A percentile compares a stretch with the other conserved stretches of the same genome.
phyloP scores from a whole-genome alignment of 2,329 filamentous ascomycete species.

The Tolypocladium cylindrosporum region DNA sequence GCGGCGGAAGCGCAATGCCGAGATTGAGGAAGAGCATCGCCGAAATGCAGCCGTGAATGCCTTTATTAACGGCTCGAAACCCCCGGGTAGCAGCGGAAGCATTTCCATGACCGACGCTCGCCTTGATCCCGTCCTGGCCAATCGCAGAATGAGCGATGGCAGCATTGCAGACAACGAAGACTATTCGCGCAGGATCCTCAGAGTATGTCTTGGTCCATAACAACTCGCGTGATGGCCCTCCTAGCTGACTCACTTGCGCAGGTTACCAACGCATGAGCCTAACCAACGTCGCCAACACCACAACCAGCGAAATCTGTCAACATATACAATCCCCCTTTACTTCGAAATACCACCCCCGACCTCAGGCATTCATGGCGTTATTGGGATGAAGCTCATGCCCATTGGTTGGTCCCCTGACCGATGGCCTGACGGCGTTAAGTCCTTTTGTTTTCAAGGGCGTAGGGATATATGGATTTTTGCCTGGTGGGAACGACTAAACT shows the following conservation, averaged over 20 bases:
- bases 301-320: constrained; percentile 4
- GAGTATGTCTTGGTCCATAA: constrained; percentile 49
- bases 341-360: constrained; percentile 14
- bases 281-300: constrained; percentile 5
- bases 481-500: constrained; percentile 2
- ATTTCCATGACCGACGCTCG: constrained; percentile 72
- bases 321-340: constrained; percentile 16
- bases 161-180: constrained; percentile 97
- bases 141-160: constrained; percentile 80
- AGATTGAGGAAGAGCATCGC: constrained; percentile 76
- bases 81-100: constrained; percentile 51
- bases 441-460: constrained; percentile 21
- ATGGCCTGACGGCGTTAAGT: constrained; percentile 27
- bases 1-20: constrained; percentile 63
- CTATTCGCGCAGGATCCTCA: constrained; percentile 89
- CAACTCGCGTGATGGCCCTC: not conserved
- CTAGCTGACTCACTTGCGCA: constrained; percentile 10
- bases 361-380: constrained; percentile 33
- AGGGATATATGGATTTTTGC: constrained; percentile 19
- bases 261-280: constrained; percentile 49
- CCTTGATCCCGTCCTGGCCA: constrained; percentile 76
- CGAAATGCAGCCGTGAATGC: constrained; percentile 70
- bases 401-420: constrained; percentile 20
- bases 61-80: constrained; percentile 58
- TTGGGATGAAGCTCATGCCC: constrained; percentile 27